Conservation (phyloP, 495 filamentous ascomycete species). For the Tuber borchii region DNA sequence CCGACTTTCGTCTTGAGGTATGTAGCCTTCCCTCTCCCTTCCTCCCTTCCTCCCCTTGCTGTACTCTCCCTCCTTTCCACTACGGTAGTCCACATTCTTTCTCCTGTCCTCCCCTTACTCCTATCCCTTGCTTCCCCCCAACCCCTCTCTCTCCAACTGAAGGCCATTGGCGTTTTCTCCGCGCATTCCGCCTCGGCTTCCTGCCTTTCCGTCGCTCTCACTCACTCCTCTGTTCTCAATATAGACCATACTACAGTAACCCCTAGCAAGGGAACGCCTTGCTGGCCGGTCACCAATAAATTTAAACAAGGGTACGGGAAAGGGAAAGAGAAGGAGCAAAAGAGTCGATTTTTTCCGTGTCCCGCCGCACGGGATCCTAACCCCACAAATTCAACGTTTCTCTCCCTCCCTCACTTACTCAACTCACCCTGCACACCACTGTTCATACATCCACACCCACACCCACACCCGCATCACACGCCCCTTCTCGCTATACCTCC, state of each 20-base stretch:
- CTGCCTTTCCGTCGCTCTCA: neutral
- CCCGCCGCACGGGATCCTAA: slow-evolving; percentile 1
- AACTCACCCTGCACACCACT: neutral
- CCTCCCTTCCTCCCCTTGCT: neutral
- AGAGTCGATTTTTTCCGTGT: neutral
- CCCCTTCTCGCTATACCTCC: neutral
- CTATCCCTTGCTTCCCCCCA: neutral
- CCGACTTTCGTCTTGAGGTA: slow-evolving; percentile 4
- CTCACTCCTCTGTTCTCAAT: slow-evolving; percentile 12
- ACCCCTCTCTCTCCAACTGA: slow-evolving; percentile 4
- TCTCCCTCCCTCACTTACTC: neutral
- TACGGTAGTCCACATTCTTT: neutral
- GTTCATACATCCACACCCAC: neutral
- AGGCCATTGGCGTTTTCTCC: neutral
- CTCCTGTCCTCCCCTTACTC: neutral
- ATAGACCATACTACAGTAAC: slow-evolving; percentile 12
- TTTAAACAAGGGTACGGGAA: neutral
- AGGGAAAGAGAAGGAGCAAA: slow-evolving; percentile 1
- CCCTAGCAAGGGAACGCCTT: neutral
- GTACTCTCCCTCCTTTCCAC: too few species aligned
- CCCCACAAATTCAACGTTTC: slow-evolving; percentile 4
- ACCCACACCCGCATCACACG: neutral
- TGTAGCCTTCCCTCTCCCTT: slow-evolving; percentile 8
- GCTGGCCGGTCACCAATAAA: neutral
- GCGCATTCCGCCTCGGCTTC: neutral